These are phyloP conservation scores for Misopates orontium DNA, from an alignment of 257 asterid genomes.

Conservation along the genomic window DNA sequence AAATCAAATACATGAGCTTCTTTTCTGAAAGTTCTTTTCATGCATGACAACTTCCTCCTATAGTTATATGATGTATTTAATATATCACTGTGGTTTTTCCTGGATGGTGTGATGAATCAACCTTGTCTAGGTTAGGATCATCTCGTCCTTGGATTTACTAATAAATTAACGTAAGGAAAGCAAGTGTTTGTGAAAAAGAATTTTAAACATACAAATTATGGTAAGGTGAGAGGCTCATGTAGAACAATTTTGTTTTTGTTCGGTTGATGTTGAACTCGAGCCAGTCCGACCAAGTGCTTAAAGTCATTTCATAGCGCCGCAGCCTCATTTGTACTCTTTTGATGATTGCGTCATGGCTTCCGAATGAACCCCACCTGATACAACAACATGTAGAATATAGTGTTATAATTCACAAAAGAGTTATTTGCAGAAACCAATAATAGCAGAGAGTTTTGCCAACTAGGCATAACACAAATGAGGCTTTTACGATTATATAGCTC, in stretches of 20 bases:
- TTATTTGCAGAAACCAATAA: too few species aligned
- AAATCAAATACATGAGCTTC: constrained; percentile 1
- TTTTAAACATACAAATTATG: constrained; percentile 33
- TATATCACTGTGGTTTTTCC: constrained; percentile 1
- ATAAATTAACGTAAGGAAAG: too few species aligned
- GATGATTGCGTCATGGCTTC: constrained; percentile 34
- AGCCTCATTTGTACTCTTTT: constrained; percentile 32
- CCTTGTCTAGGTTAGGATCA: neutral
- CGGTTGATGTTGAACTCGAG: constrained; percentile 42
- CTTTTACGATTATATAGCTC: neutral
- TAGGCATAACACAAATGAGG: too few species aligned
- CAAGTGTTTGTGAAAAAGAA: neutral
- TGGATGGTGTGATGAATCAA: neutral
- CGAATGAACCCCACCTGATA: constrained; percentile 55
- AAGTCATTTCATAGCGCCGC: constrained; percentile 44
- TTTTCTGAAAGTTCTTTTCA: neutral
- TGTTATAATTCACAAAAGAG: too few species aligned
- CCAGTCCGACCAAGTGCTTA: constrained; percentile 63
- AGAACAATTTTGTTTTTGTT: constrained; percentile 44
- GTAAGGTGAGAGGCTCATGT: constrained; percentile 50
- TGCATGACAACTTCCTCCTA: neutral
- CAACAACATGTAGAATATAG: too few species aligned
- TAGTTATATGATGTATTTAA: neutral
- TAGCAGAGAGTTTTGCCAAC: too few species aligned
- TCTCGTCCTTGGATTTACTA: too few species aligned